Evolutionary conservation across 192 early-diverging fungal species (phyloP), one percentile per base, ranked within the genome.

Genomic region (Backusella tarrabulga): DNA sequence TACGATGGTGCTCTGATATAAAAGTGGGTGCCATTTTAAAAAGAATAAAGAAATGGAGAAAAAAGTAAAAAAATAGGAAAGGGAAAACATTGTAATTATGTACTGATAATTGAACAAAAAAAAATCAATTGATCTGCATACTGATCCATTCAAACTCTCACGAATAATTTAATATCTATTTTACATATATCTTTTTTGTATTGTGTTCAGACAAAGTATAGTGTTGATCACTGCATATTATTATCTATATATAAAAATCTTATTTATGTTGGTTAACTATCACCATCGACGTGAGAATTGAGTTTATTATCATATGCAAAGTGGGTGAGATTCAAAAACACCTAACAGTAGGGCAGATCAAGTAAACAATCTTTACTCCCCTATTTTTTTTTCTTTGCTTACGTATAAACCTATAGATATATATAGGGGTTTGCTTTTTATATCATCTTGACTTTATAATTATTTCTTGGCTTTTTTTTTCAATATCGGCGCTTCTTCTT

Each of bases 291-390:
- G 32, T 40, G 35, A 69, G 19, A 34, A 70, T 70, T 12, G 19
- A 70, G 0, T 23, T 70, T 35, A 70, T 70, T 12, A 70, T 38
- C 21, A n/a, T 40, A 70, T 40, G 68, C 68, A 41, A 38, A 41
- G 68, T 70, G 26, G 68, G 40, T 12, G n/a, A 38, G 68, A 70
- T 70, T 70, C 36, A 70, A 70, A 70, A 36, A n/a, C 68, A 70
- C 11, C 68, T 21, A 36, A 21, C 34, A 36, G 56, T 29, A 63
- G 56, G 56, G 56, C 21, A 63, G 23, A 63, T 63, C 56, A 63
- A 63, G 23, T 63, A 29, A 63, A 63, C 2, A 63, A 5, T 29
- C 3, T 29, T 63, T 9, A 63, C 21, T 63, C 56, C 56, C 7
- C 29, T 29, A 29, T 29, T 63, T 26, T 63, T 5, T 29, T 54